These are phyloP conservation scores for Quercus mongolica DNA, from an alignment of 306 rosid species.

Conservation along the genomic window DNA sequence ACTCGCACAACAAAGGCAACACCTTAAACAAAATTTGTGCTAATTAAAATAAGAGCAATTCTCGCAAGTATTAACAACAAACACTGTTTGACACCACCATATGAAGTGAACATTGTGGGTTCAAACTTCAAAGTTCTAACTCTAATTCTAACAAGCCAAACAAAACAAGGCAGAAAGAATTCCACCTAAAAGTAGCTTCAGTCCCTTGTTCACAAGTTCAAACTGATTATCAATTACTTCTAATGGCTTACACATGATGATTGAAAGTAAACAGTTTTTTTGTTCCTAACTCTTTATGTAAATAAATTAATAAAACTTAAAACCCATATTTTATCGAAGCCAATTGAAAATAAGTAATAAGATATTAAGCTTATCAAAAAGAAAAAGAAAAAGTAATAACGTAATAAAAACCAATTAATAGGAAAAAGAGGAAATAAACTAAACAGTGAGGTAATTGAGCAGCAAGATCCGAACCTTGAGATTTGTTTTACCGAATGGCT, in stretches of 20 bases:
- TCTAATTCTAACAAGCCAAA: background rate
- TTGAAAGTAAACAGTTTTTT: background rate
- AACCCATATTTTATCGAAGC: background rate
- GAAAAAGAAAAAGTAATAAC: background rate
- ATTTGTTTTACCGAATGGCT: conserved; percentile 36
- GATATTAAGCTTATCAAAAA: background rate
- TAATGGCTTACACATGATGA: background rate
- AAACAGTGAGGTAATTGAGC: background rate
- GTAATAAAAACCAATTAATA: background rate
- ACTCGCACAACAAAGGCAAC: background rate
- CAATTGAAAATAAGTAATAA: background rate
- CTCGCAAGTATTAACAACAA: background rate
- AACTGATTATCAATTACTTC: background rate
- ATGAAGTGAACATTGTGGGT: background rate
- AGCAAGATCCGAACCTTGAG: conserved; percentile 41
- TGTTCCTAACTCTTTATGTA: background rate
- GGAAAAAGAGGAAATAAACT: background rate
- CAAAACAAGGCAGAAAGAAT: background rate
- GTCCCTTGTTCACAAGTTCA: background rate
- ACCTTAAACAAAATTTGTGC: background rate
- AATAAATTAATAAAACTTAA: background rate
- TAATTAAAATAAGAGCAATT: background rate
- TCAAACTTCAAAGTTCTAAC: background rate
- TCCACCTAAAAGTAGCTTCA: background rate
- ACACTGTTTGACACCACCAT: background rate